Base-by-base conservation (phyloP, 2,329 filamentous ascomycete species). In the Aspergillus uvarum region DNA sequence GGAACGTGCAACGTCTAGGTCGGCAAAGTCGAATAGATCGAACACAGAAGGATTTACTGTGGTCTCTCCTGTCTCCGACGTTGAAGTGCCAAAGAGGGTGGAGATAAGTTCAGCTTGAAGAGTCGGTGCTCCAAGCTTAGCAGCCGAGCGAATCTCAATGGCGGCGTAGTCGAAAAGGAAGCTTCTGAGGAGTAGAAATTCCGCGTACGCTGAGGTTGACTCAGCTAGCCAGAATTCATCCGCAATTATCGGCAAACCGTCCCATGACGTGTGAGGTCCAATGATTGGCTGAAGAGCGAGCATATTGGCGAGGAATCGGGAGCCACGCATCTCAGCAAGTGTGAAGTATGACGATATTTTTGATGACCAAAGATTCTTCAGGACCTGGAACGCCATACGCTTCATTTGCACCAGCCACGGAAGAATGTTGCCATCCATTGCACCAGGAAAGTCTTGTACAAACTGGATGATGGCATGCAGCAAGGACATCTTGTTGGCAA, bases 11-110 rank as follows among this genome's bases (percentile, higher is more conserved):
- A 87, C 80, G 51, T 85, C 82, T 11, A 89, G 75, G 62, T 90
- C 87, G 72, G 95, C 84, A 69, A 98, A 98, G 76, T 99, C 95
- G 68, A 96, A 95, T 22, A 98, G 83, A 65, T 97, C 92, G 70
- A 98, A 96, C 6, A 98, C 84, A 3, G 90, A 92, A 0, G 89
- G 84, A 59, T 92, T 89, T 29, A 81, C 79, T 42, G 89, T 80
- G 5, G 86, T 80, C 56, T 90, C 85, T 51, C 89, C 88, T 60
- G 85, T 86, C 19, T 87, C 80, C 11, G 85, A 81, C 7, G 91
- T 86, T 47, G 89, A 87, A 59, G 68, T 77, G 5, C 95, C 95
- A 48, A 93, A 86, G n/a, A 98, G 80, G 0, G 91, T 80, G 3
- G 82, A 82, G 35, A 87, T 76, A 4, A 90, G 85, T 6, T 87